Percentiles rank a stretch among this genome's conserved stretches.
phyloP scores from a whole-genome alignment of 352 stramenopile genomes.

The Globisporangium sylvaticum region DNA sequence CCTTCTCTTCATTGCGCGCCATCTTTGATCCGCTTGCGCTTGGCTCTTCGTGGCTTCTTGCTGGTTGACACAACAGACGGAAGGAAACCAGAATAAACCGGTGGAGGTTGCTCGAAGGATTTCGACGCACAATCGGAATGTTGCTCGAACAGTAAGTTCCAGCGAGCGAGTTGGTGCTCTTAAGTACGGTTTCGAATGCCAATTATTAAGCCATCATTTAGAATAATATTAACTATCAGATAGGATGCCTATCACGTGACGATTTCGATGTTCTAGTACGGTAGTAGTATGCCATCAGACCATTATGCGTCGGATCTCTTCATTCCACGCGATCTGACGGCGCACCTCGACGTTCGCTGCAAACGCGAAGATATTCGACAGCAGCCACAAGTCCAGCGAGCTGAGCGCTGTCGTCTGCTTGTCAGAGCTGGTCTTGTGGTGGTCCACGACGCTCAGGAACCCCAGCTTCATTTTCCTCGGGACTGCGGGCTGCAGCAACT shows the following conservation, averaged over 20 bases:
- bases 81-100: neutral
- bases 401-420: neutral
- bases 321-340: neutral
- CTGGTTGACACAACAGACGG: neutral
- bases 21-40: constrained; percentile 44
- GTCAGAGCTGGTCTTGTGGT: neutral
- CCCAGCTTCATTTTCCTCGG: neutral
- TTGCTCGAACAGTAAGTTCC: neutral
- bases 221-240: too few relatives aligned
- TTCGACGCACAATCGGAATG: neutral
- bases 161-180: neutral
- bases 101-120: neutral
- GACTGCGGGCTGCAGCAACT: neutral
- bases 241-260: too few relatives aligned
- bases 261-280: too few relatives aligned
- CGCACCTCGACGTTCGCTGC: neutral
- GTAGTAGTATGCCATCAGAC: too few relatives aligned
- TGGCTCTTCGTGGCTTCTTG: neutral
- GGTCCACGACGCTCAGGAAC: neutral
- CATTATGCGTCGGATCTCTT: neutral
- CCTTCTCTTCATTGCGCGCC: constrained; percentile 98
- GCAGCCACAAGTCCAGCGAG: neutral
- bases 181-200: neutral
- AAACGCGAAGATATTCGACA: neutral
- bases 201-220: too few relatives aligned